A percentile compares a stretch with the other conserved stretches of the same genome.
Conservation (phyloP, 2,329 filamentous ascomycete species). For the Didymella segeticola region DNA sequence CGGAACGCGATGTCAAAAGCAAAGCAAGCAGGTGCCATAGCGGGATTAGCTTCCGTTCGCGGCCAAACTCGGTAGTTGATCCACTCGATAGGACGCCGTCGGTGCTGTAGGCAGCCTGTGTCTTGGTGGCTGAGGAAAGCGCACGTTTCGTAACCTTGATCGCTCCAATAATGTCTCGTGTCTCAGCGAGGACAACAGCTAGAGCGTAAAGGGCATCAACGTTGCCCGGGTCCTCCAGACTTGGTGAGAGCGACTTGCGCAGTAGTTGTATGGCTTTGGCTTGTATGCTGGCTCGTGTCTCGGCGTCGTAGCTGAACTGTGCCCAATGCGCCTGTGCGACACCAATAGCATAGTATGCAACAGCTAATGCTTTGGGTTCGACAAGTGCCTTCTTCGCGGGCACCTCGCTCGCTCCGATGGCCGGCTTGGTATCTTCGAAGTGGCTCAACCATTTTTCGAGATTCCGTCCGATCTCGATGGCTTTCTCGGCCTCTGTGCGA, state of each 20-base stretch:
- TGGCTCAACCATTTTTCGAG: slow-evolving; percentile 79
- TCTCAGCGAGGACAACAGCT: slow-evolving; percentile 85
- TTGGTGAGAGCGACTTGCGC: slow-evolving; percentile 72
- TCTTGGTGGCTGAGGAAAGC: slow-evolving; percentile 62
- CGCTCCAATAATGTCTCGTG: slow-evolving; percentile 78
- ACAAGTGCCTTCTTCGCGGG: slow-evolving; percentile 53
- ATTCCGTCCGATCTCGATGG: slow-evolving; percentile 71
- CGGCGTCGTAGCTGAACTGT: slow-evolving; percentile 76
- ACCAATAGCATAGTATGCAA: slow-evolving; percentile 82
- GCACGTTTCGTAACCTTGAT: slow-evolving; percentile 83
- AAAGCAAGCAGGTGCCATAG: slow-evolving; percentile 92
- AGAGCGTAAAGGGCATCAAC: slow-evolving; percentile 81
- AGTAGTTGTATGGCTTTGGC: slow-evolving; percentile 78
- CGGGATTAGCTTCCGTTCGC: slow-evolving; percentile 73
- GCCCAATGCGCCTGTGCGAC: slow-evolving; percentile 89
- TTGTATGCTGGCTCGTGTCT: slow-evolving; percentile 74
- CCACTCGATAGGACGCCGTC: slow-evolving; percentile 43
- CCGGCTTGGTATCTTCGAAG: slow-evolving; percentile 36
- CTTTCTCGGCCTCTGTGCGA: slow-evolving; percentile 77
- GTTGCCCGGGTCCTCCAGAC: slow-evolving; percentile 70
- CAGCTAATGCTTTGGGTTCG: slow-evolving; percentile 65
- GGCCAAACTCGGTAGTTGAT: slow-evolving; percentile 41
- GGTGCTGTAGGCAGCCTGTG: slow-evolving; percentile 34
- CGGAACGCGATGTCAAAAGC: slow-evolving; percentile 83
- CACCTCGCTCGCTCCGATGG: slow-evolving; percentile 35